Percentiles rank a stretch among this genome's conserved stretches.
phyloP scores from a whole-genome alignment of 768 basidiomycete species.

The Termitomyces sp. region DNA sequence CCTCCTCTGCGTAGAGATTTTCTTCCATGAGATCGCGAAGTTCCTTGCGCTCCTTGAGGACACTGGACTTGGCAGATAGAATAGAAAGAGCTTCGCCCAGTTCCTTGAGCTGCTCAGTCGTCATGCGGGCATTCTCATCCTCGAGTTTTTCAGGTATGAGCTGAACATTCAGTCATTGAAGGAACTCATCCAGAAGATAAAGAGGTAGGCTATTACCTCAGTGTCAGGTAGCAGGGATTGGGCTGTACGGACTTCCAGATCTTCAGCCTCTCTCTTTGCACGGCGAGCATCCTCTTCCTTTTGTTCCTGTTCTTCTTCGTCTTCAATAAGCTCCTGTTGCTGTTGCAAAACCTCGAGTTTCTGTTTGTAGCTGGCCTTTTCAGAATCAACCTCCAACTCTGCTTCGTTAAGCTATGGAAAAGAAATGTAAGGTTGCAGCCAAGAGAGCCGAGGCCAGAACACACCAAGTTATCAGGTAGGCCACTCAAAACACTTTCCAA shows the following conservation, averaged over 20 bases:
- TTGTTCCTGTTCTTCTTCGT: conserved; percentile 97
- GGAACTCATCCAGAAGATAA: neutral
- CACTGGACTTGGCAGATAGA: conserved; percentile 89
- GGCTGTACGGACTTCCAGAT: conserved; percentile 73
- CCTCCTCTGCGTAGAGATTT: conserved; percentile 86
- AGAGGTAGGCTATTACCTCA: conserved; percentile 48
- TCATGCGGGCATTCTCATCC: conserved; percentile 88
- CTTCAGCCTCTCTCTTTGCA: conserved; percentile 74
- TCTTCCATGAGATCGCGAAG: conserved; percentile 90
- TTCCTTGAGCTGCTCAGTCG: conserved; percentile 91
- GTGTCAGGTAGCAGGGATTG: conserved; percentile 83
- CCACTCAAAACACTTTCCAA: conserved; percentile 89
- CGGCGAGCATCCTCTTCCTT: conserved; percentile 91
- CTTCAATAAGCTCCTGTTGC: conserved; percentile 98
- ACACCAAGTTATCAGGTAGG: conserved; percentile 88
- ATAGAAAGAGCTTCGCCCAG: conserved; percentile 87
- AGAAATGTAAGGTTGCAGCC: neutral
- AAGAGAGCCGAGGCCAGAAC: conserved; percentile 20
- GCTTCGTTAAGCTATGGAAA: conserved; percentile 83
- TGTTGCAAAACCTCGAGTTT: conserved; percentile 97
- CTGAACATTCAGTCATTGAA: conserved; percentile 25
- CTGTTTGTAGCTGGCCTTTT: conserved; percentile 94
- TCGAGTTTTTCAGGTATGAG: conserved; percentile 56
- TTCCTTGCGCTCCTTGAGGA: conserved; percentile 94
- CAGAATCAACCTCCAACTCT: conserved; percentile 92